These are phyloP conservation scores for Berberis thunbergii DNA, from an alignment of 164 flowering plant genomes.

Conservation along the genomic window DNA sequence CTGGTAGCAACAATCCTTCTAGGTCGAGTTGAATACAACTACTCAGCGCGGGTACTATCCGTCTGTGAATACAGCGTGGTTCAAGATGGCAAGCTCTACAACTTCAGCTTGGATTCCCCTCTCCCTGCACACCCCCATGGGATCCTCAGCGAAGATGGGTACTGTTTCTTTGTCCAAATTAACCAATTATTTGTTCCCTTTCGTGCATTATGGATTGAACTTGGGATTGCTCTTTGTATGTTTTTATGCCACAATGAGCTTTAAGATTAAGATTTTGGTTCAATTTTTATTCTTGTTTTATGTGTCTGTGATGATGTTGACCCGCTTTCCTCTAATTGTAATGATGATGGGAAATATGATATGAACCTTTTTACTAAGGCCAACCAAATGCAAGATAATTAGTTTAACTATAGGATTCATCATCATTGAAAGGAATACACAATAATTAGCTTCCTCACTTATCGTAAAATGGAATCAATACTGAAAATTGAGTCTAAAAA, in stretches of 20 bases:
- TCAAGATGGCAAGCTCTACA: conserved; percentile 44
- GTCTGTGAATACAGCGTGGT: conserved; percentile 47
- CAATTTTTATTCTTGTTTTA: too few species aligned
- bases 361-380: too few species aligned
- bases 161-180: conserved; percentile 8
- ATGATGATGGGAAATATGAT: too few species aligned
- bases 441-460: too few species aligned
- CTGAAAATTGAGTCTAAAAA: too few species aligned
- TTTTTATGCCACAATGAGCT: neutral
- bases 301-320: too few species aligned
- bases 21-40: conserved; percentile 11
- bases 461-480: too few species aligned
- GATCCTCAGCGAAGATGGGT: conserved; percentile 94
- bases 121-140: conserved; percentile 62
- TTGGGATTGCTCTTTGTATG: neutral
- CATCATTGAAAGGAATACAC: too few species aligned
- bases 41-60: conserved; percentile 12
- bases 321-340: too few species aligned
- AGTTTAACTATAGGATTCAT: too few species aligned
- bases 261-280: too few species aligned
- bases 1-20: conserved; percentile 12
- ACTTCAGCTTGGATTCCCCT: conserved; percentile 60
- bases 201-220: neutral
- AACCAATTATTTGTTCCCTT: conserved; percentile 1
- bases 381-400: too few species aligned